phyloP scores from a whole-genome alignment of 305 asterid genomes.

The Fraxinus platypoda region DNA sequence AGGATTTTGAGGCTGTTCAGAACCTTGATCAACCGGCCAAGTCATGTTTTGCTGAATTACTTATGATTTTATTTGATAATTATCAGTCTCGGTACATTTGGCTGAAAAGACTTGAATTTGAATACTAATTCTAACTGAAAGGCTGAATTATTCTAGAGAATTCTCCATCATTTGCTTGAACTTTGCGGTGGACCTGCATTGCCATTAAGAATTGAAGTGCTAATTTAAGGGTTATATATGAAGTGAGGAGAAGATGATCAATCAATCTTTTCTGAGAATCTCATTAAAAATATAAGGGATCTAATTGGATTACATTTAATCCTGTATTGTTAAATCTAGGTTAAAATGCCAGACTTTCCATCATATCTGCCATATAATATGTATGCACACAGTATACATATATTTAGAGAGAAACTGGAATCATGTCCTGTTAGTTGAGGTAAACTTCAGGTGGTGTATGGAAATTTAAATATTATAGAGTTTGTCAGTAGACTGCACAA shows the following conservation, averaged over 20 bases:
- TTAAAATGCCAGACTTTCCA: background rate
- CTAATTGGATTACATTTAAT: background rate
- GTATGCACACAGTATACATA: background rate
- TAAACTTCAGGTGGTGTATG: background rate
- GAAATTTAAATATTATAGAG: background rate
- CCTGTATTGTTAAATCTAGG: background rate
- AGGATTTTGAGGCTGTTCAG: constrained; percentile 22
- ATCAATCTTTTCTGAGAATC: background rate
- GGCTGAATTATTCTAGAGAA: background rate
- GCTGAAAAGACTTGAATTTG: background rate
- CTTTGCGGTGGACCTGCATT: background rate
- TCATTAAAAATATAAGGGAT: background rate
- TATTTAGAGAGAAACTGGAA: background rate
- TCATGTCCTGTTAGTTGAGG: background rate
- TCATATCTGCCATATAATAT: background rate
- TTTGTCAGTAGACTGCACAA: background rate
- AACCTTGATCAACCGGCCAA: constrained; percentile 17
- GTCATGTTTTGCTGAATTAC: constrained; percentile 6
- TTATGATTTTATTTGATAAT: constrained; percentile 1
- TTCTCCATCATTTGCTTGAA: background rate
- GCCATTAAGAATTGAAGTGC: background rate
- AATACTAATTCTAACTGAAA: background rate
- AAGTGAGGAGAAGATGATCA: background rate
- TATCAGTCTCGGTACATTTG: background rate
- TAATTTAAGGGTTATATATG: background rate